Evolutionary conservation across 208 protist genomes (phyloP), one percentile per base, ranked within the genome.

Genomic region (Leishmania tarentolae): DNA sequence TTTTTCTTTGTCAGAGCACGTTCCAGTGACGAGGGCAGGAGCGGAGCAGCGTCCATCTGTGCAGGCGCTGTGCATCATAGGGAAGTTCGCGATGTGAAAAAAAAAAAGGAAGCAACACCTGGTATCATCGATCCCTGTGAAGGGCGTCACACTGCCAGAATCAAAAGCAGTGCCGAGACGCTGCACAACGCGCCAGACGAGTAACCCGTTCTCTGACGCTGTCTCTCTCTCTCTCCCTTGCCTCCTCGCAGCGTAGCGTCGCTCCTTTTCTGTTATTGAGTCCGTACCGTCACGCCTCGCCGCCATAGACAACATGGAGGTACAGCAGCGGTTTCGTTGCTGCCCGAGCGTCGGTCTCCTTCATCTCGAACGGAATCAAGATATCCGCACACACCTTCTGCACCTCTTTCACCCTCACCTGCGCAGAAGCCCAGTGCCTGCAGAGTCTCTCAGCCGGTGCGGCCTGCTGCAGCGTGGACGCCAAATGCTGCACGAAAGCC

Each of bases 301-400:
- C 44, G 50, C 15, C 61, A 35, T 78, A 79, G 7, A 74, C 53
- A 21, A 90, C 46, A 42, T 68, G 81, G 31, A 87, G 46, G 70
- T 91, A 91, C 24, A 93, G 71, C 63, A 91, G 79, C 47, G 86
- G 78, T 46, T 74, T 83, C 35, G 72, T 80, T 19, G 53, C 66
- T 28, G 80, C 53, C 28, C 40, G 70, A 42, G 79, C 63, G 13
- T 86, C 77, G 17, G 61, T 37, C 75, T 81, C 44, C 21, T 81
- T 68, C 68, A 88, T 82, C 9, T 76, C 86, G 57, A 89, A 90
- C 19, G 89, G 89, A 53, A 93, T 35, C 56, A 84, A 47, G 15
- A 89, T 56, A 66, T 91, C 85, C 19, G 91, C 78, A 44, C 75
- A 71, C 61, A 63, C 83, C 47, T 76, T 75, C 31, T 35, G 37